phyloP scores from a whole-genome alignment of 1,139 yeast genomes.

The Blastobotrys arbuscula region DNA sequence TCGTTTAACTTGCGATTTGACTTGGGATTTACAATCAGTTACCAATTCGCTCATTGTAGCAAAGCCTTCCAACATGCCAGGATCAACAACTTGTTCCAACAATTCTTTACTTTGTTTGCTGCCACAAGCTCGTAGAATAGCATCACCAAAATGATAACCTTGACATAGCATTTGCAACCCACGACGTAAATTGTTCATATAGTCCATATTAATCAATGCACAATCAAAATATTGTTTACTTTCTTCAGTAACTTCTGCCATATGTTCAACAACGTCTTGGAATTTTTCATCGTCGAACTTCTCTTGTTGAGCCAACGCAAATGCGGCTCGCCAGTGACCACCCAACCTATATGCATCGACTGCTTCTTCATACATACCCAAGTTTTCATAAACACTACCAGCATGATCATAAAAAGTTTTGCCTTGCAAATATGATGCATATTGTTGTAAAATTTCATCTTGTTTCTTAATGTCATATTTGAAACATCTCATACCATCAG shows the following conservation, averaged over 20 bases:
- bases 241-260: constrained; percentile 56
- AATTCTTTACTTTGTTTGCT: constrained; percentile 32
- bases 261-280: constrained; percentile 46
- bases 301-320: constrained; percentile 48
- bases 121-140: constrained; percentile 57
- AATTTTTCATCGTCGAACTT: constrained; percentile 30
- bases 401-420: constrained; percentile 55
- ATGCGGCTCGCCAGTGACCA: constrained; percentile 81
- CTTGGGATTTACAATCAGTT: constrained; percentile 87
- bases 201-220: constrained; percentile 67
- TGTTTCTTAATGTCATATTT: constrained; percentile 50
- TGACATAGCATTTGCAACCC: constrained; percentile 69
- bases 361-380: constrained; percentile 54
- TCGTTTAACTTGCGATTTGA: constrained; percentile 75
- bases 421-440: constrained; percentile 57
- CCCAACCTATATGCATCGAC: constrained; percentile 62
- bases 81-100: constrained; percentile 57
- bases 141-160: constrained; percentile 69
- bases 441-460: constrained; percentile 49
- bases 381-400: constrained; percentile 69
- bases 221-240: constrained; percentile 76
- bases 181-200: constrained; percentile 53
- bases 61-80: constrained; percentile 79
- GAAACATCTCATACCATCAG: constrained; percentile 59
- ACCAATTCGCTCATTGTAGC: constrained; percentile 80